Base-by-base conservation (phyloP, 345 rosid species). In the Nephelium lappaceum region DNA sequence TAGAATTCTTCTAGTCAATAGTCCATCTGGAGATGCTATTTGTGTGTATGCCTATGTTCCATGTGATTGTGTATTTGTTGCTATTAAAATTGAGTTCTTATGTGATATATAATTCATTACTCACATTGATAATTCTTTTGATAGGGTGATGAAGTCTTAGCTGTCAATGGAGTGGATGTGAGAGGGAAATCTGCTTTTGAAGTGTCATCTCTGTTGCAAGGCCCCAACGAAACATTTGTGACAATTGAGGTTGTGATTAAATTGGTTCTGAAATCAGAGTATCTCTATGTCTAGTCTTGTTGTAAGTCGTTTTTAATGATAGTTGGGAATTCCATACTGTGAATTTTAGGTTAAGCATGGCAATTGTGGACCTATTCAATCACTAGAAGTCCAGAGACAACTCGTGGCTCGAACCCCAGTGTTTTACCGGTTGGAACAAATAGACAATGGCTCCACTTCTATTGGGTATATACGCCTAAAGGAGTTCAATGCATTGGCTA, bases 401-500 rank as follows among this genome's bases (percentile, higher is more conserved):
- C 88, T 87, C 75, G 86, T 92, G 82, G 96, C 99, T 69, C 87
- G 85, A 65, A 90, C 95, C 8, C 99, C 98, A 2, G 99, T 95
- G 41, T 88, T 89, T 73, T 95, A 93, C 77, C 91, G 93, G 49
- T 57, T 95, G 80, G 98, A 95, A 82, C 89, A 95, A 86, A 81
- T 84, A 65, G 92, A 90, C 72, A 87, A 92, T 25, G 91, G 92
- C 68, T 76, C 71, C 60, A 80, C 77, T 69, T 90, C 95, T 84
- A 88, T 86, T 23, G 99, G 99, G 75, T 95, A 95, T 83, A 85
- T 93, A 57, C 97, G 87, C 62, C 61, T 95, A 63, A 95, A 92
- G 88, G 99, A 95, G 84, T 95, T 95, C 90, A 95, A 95, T 79
- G 98, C 99, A 4, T 61, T 95, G 86, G 97, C 98, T 47, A 90